Base-by-base conservation (phyloP, 2,329 filamentous ascomycete genomes). In the Thermoascus crustaceus region DNA sequence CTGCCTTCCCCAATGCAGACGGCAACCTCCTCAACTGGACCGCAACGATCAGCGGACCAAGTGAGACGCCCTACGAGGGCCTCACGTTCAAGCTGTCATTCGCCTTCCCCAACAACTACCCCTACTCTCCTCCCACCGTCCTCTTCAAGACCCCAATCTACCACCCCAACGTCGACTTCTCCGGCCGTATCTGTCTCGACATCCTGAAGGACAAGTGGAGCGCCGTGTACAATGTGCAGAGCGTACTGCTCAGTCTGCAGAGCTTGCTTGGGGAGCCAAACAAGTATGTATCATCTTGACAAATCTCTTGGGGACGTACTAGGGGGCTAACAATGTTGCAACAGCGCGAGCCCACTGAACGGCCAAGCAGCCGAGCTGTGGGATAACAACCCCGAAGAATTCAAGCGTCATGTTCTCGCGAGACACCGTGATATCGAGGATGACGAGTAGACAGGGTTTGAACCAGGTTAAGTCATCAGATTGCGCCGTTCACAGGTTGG, bases 181-280 rank as follows among this genome's bases (percentile, higher is more conserved):
- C 84, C 3, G 91, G 91, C 25, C 78, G 91, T 38, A 98, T 98
- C 64, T 98, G 91, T 62, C 73, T 98, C 42, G 93, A 98, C 57
- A 98, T 98, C 49, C 73, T 98, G 46, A 96, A 95, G 73, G 91
- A 96, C 64, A 95, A 95, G 69, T 98, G 91, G 91, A 94, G 87
- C 40, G 87, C 91, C 11, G 88, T 93, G 27, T 93, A 95, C 73
- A 96, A 96, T 57, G 87, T 94, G 43, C 85, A 93, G 63, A 94
- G 83, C 30, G 85, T 98, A 30, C 70, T 98, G 37, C 64, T 98
- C 53, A 96, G 89, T 51, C 66, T 98, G 63, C 91, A 98, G 67
- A 95, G 88, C 63, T 68, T 98, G 55, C 74, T 98, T 20, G 91
- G 89, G 17, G 91, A 98, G 66, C 91, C 91, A 22, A 98, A 98